Evolutionary conservation across 768 basidiomycete species (phyloP).

Genomic region (Rickenella mellea): DNA sequence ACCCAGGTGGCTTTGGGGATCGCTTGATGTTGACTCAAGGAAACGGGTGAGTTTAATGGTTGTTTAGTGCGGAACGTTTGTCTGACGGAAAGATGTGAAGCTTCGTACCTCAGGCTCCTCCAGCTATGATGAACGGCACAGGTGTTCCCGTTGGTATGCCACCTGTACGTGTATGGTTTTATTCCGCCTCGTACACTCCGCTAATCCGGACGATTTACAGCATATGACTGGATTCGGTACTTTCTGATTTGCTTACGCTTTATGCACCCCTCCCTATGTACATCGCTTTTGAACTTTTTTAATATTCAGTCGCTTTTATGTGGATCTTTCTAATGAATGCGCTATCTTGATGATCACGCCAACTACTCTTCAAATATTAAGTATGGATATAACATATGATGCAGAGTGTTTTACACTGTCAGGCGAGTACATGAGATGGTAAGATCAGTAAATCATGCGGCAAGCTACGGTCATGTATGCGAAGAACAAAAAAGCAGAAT

Average conservation of each 20-base stretch:
- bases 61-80: constrained; percentile 1
- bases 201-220: constrained; percentile 19
- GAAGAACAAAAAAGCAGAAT: constrained; percentile 15
- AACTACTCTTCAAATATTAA: no score
- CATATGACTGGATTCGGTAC: constrained; percentile 58
- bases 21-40: constrained; percentile 67
- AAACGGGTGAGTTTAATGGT: constrained; percentile 35
- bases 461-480: neutral
- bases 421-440: neutral
- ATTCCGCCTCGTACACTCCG: constrained; percentile 1
- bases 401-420: neutral
- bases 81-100: constrained; percentile 28
- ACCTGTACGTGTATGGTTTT: constrained; percentile 36
- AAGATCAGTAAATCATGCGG: neutral
- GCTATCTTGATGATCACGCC: no score
- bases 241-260: constrained; percentile 17
- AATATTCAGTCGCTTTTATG: neutral
- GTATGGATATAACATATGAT: no score
- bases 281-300: neutral
- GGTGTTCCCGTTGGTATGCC: constrained; percentile 38
- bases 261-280: neutral
- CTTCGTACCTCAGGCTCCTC: constrained; percentile 57
- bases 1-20: constrained; percentile 60
- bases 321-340: neutral
- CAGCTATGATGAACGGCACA: constrained; percentile 48